phyloP scores from a whole-genome alignment of 1,284 basidiomycete genomes.

The Microbotryomycetes sp. region DNA sequence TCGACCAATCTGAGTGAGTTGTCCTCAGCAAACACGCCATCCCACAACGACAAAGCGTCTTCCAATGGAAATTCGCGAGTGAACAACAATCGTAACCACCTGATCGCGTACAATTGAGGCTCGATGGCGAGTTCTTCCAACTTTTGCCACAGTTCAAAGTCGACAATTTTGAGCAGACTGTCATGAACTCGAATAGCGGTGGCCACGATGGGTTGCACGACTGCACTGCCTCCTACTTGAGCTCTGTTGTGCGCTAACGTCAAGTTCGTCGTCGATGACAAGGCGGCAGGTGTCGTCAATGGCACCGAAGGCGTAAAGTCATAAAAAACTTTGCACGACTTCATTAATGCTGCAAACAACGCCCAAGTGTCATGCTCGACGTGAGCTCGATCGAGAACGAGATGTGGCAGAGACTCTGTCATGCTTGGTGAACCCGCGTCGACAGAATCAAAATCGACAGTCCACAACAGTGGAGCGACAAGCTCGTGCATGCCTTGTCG shows the following conservation, averaged over 20 bases:
- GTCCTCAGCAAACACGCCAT: constrained; percentile 79
- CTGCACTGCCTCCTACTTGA: constrained; percentile 48
- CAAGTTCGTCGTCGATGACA: background rate
- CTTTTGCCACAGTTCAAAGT: constrained; percentile 68
- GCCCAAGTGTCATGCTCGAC: constrained; percentile 77
- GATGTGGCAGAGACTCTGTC: constrained; percentile 10
- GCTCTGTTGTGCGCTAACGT: constrained; percentile 32
- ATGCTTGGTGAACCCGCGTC: background rate
- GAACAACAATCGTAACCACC: constrained; percentile 83
- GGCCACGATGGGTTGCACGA: constrained; percentile 68
- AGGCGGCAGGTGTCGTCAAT: constrained; percentile 3
- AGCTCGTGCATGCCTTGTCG: constrained; percentile 95
- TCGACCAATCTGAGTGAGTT: constrained; percentile 61
- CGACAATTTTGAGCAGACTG: constrained; percentile 63
- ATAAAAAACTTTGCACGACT: constrained; percentile 69
- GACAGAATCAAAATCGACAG: constrained; percentile 69
- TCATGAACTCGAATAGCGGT: constrained; percentile 72
- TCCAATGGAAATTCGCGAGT: constrained; percentile 74
- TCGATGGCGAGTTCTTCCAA: constrained; percentile 75
- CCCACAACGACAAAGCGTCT: constrained; percentile 76
- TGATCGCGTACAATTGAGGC: constrained; percentile 92
- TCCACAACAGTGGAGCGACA: constrained; percentile 73
- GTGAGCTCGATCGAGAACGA: constrained; percentile 58
- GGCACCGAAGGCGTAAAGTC: constrained; percentile 62
- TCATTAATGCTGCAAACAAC: constrained; percentile 73